Conservation (phyloP, 1,284 basidiomycete species). For the Trichosporon sp. region DNA sequence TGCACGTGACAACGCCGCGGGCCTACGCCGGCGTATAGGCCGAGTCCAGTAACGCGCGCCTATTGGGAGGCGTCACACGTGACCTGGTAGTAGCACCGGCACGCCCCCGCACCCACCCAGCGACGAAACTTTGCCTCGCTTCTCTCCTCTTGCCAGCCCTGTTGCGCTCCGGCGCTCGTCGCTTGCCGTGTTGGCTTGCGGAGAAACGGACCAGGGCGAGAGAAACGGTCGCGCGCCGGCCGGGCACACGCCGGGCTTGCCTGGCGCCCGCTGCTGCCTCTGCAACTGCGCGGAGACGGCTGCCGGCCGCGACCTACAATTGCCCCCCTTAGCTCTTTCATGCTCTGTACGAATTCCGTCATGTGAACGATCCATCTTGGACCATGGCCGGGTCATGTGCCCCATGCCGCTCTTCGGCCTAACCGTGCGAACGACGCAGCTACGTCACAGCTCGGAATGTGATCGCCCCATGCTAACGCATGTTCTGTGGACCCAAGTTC, state of each 20-base stretch:
- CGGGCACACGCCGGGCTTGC: background rate
- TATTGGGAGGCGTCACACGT: background rate
- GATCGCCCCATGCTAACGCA: background rate
- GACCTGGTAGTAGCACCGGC: background rate
- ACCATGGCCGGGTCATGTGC: no score
- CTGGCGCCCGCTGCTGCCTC: background rate
- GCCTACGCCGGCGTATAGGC: no score
- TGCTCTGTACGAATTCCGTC: background rate
- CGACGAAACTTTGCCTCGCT: background rate
- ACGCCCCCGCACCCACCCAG: background rate
- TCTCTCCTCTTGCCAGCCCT: background rate
- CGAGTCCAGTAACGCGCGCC: no score
- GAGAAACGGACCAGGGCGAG: slow-evolving; percentile 6
- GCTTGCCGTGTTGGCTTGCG: background rate
- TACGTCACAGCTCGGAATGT: no score
- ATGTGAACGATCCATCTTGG: no score
- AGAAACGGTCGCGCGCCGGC: background rate
- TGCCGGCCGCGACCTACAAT: background rate
- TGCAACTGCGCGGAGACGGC: background rate
- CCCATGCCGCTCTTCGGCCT: no score
- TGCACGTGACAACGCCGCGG: background rate
- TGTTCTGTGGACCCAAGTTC: background rate
- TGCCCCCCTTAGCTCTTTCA: background rate
- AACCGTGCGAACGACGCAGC: no score
- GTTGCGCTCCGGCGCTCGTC: slow-evolving; percentile 2